phyloP scores from a whole-genome alignment of 2,329 filamentous ascomycete species.

The Microascus cirrosus region DNA sequence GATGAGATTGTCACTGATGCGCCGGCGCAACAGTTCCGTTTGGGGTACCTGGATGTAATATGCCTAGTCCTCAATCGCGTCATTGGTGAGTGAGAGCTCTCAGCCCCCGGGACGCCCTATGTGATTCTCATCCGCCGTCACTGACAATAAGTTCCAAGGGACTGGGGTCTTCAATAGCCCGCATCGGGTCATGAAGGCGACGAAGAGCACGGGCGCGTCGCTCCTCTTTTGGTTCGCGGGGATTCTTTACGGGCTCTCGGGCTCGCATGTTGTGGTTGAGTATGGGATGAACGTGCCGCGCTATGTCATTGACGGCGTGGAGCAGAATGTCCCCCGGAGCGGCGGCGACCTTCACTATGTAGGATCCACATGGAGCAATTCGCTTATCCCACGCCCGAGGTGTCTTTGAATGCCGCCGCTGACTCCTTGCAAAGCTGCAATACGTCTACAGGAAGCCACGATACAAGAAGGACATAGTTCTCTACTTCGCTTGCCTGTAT shows the following conservation, averaged over 20 bases:
- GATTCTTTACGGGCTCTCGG: conserved; percentile 22
- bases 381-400: neutral
- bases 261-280: conserved; percentile 28
- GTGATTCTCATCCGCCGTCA: neutral
- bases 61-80: conserved; percentile 24
- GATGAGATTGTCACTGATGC: conserved; percentile 19
- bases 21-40: conserved; percentile 20
- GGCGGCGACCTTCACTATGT: conserved; percentile 36
- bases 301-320: conserved; percentile 23
- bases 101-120: too few species aligned
- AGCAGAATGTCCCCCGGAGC: conserved; percentile 28
- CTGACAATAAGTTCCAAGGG: conserved; percentile 11
- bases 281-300: conserved; percentile 34
- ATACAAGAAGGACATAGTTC: conserved; percentile 19
- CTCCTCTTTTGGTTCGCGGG: conserved; percentile 28
- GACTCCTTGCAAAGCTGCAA: conserved; percentile 20
- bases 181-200: conserved; percentile 19
- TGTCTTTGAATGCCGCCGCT: neutral
- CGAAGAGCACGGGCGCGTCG: conserved; percentile 18
- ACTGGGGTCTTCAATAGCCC: conserved; percentile 25
- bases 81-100: conserved; percentile 18
- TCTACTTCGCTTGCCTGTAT: conserved; percentile 31
- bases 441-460: conserved; percentile 28
- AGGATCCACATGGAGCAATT: neutral
- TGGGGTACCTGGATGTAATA: conserved; percentile 22